A percentile compares a stretch with the other conserved stretches of the same genome.
phyloP scores from a whole-genome alignment of 805 yeast species.

The Cyberlindnera meyerae region DNA sequence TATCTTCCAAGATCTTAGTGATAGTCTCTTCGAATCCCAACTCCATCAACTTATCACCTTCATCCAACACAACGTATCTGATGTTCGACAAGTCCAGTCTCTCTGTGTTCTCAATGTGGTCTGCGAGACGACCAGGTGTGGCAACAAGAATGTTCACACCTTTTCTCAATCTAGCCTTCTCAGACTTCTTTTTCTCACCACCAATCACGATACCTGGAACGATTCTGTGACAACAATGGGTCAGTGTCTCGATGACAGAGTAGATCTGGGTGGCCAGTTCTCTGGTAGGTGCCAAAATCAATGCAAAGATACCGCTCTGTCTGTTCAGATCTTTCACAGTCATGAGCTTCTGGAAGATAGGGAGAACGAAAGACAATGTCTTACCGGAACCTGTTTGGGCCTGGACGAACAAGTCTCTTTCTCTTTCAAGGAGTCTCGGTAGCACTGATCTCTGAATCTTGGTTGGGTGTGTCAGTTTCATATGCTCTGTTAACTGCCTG shows the following conservation, averaged over 20 bases:
- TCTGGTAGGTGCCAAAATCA: constrained; percentile 89
- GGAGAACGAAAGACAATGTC: constrained; percentile 81
- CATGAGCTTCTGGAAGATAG: constrained; percentile 73
- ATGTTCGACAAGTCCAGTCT: constrained; percentile 68
- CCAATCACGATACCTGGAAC: constrained; percentile 98
- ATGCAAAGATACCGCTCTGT: constrained; percentile 79
- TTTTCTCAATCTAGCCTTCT: constrained; percentile 90
- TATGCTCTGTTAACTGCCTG: constrained; percentile 48
- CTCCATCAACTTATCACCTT: constrained; percentile 94
- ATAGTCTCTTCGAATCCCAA: constrained; percentile 95
- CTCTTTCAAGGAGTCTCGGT: constrained; percentile 47
- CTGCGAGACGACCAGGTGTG: constrained; percentile 94
- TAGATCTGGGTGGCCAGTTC: constrained; percentile 91
- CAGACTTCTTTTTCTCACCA: constrained; percentile 96
- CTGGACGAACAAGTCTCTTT: constrained; percentile 74
- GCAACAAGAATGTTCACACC: constrained; percentile 96
- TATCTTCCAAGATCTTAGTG: constrained; percentile 59
- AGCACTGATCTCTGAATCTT: constrained; percentile 78
- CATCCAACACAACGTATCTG: constrained; percentile 88
- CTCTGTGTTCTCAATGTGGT: constrained; percentile 87
- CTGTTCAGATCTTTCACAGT: constrained; percentile 46
- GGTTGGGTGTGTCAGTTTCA: constrained; percentile 68
- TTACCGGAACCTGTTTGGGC: constrained; percentile 99
- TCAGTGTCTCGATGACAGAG: constrained; percentile 67
- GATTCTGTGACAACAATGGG: constrained; percentile 74